Percentiles rank a stretch among this genome's conserved stretches.
Conservation (phyloP, 176 grass and related monocot genomes). For the Cenchrus americanus region DNA sequence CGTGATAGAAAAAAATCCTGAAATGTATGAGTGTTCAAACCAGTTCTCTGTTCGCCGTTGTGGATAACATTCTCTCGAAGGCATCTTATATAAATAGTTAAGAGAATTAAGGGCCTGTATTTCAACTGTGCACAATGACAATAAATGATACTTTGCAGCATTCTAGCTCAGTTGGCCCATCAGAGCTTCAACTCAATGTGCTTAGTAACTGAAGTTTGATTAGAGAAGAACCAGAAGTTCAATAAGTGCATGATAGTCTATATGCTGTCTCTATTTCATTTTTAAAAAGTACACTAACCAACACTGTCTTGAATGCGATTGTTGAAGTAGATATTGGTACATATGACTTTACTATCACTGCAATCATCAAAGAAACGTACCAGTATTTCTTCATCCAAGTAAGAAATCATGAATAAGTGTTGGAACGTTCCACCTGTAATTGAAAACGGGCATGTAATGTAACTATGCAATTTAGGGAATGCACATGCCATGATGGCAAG, state of each 20-base stretch:
- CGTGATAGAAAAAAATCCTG: too few relatives aligned
- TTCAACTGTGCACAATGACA: constrained; percentile 1
- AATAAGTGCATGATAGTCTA: constrained; percentile 16
- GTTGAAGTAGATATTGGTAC: not conserved
- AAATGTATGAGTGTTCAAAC: too few relatives aligned
- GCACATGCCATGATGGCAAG: too few relatives aligned
- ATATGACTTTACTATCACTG: not conserved
- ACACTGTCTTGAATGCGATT: not conserved
- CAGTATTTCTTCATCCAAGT: too few relatives aligned
- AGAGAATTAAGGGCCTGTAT: not conserved
- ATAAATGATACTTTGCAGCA: not conserved
- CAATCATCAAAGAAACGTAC: constrained; percentile 56
- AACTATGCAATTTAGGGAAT: too few relatives aligned
- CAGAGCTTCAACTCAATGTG: constrained; percentile 9
- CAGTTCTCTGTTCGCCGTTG: not conserved
- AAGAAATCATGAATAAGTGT: too few relatives aligned
- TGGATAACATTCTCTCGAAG: not conserved
- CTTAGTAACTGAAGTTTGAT: constrained; percentile 4
- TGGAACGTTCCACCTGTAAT: too few relatives aligned
- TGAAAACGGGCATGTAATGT: too few relatives aligned
- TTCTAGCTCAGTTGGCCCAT: not conserved
- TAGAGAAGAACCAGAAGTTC: constrained; percentile 22
- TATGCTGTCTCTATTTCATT: constrained; percentile 5
- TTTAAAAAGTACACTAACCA: not conserved
- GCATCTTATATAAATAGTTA: not conserved